A percentile compares a stretch with the other conserved stretches of the same genome.
Conservation (phyloP, 2,329 filamentous ascomycete species). For the Fusarium anguioides region DNA sequence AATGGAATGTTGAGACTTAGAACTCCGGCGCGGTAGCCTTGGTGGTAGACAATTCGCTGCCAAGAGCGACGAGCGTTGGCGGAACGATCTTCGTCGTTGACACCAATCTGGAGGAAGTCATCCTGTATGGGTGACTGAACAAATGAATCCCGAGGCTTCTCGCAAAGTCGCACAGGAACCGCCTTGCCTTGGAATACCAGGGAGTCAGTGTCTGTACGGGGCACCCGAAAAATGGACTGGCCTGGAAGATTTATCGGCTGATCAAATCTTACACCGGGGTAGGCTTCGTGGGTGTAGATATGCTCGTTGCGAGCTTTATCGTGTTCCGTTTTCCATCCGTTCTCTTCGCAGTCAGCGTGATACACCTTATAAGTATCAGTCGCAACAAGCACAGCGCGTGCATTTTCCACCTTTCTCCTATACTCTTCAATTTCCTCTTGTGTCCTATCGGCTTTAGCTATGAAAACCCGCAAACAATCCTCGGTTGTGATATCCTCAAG, state of each 20-base stretch:
- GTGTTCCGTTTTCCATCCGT: slow-evolving; percentile 6
- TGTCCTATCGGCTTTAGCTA: background rate
- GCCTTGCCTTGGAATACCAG: background rate
- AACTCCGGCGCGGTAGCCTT: slow-evolving; percentile 15
- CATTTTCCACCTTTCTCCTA: background rate
- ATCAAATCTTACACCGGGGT: slow-evolving; percentile 4
- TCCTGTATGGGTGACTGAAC: background rate
- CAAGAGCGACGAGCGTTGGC: slow-evolving; percentile 5
- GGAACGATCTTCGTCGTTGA: slow-evolving; percentile 17
- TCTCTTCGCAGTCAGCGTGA: slow-evolving; percentile 7
- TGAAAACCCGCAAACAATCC: background rate
- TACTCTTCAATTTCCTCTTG: slow-evolving; percentile 11
- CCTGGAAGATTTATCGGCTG: slow-evolving; percentile 12
- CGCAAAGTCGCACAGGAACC: background rate
- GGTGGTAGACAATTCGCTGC: slow-evolving; percentile 25
- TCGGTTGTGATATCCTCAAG: background rate
- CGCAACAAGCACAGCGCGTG: background rate
- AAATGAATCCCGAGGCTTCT: background rate
- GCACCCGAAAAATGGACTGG: slow-evolving; percentile 3
- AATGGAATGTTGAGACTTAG: slow-evolving; percentile 6
- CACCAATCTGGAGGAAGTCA: slow-evolving; percentile 14
- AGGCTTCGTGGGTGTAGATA: slow-evolving; percentile 4
- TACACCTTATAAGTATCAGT: too few species aligned
- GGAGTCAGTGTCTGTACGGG: background rate
- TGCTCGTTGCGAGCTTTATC: slow-evolving; percentile 9